Evolutionary conservation across 169 alveolate species (phyloP), one percentile per base, ranked within the genome.

Genomic region (Plasmodium gonderi): DNA sequence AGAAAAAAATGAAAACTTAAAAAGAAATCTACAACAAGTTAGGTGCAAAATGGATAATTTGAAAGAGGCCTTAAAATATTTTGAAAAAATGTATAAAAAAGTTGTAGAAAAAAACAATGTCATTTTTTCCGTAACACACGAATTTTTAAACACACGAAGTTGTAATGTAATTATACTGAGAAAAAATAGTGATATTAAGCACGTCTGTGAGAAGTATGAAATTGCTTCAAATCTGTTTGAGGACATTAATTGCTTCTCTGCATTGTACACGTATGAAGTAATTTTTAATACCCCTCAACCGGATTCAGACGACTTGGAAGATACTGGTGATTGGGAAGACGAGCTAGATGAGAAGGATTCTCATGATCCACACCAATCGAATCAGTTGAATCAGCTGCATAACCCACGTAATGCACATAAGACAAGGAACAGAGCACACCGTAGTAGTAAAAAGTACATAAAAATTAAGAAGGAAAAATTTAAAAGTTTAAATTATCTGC

Each of bases 101-200:
- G 8, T 87, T 40, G 26, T 87, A 0, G 64, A 76, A 40, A 87
- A 54, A 40, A 87, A 87, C 68, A 87, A 87, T 87, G 7, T 54
- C n/a, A 1, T 87, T 20, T 87, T 87, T 77, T 51, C 93, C 3
- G 11, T 87, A 14, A 87, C 89, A 20, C 93, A 87, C 40, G 93
- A 87, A 54, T 87, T 87, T 60, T 33, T 87, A 5, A 75, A 87
- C 68, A 26, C 44, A 76, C 42, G 68, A 75, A 87, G 68, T 87
- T 36, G 90, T 23, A 87, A 76, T 9, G 31, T 87, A 4, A 60
- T 54, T 29, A 60, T 87, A 26, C 23, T 75, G 0, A 54, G 93
- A 42, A 54, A 65, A 31, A 64, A 23, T 8, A 60, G 6, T 12
- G 93, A 87, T 20, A 87, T 87, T 1, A 87, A 31, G 20, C 33